A percentile compares a stretch with the other conserved stretches of the same genome.
These are phyloP conservation scores for Vanrija sp. DNA, from an alignment of 1,284 basidiomycete species.

Conservation along the genomic window DNA sequence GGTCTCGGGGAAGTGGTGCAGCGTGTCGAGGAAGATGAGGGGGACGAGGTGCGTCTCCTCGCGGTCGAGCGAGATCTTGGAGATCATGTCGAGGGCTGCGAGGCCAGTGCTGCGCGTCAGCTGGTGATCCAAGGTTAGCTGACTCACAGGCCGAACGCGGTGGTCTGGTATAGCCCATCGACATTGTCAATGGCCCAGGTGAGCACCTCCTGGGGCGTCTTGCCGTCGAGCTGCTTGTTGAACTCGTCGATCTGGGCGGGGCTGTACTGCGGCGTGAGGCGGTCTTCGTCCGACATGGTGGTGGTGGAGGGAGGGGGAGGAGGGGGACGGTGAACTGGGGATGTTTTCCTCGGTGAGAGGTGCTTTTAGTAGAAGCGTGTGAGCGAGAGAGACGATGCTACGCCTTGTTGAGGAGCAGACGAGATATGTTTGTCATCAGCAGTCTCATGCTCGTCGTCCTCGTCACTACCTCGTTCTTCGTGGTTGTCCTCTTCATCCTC, in stretches of 20 bases:
- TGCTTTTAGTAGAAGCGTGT: neutral
- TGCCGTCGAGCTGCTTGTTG: conserved; percentile 66
- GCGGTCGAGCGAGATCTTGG: conserved; percentile 58
- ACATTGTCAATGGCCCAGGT: conserved; percentile 75
- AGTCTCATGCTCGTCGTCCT: neutral
- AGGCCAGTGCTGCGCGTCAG: conserved; percentile 62
- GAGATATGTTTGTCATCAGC: neutral
- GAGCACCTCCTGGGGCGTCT: conserved; percentile 76
- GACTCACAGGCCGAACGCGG: conserved; percentile 74
- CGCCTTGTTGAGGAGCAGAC: neutral
- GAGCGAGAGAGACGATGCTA: neutral
- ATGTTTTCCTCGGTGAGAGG: neutral
- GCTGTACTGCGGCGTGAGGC: conserved; percentile 58
- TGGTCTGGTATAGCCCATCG: conserved; percentile 74
- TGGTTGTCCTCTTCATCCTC: neutral
- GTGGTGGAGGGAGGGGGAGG: neutral
- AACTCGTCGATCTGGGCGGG: conserved; percentile 61
- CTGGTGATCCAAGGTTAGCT: neutral
- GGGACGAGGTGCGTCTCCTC: conserved; percentile 51
- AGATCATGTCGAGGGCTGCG: conserved; percentile 86
- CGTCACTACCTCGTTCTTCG: too few species aligned
- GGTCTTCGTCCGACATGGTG: conserved; percentile 21
- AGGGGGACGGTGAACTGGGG: neutral
- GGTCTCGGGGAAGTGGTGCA: conserved; percentile 95
- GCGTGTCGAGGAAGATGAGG: conserved; percentile 86